Conservation (phyloP, 805 yeast species). For the Kurtzmaniella fragi region DNA sequence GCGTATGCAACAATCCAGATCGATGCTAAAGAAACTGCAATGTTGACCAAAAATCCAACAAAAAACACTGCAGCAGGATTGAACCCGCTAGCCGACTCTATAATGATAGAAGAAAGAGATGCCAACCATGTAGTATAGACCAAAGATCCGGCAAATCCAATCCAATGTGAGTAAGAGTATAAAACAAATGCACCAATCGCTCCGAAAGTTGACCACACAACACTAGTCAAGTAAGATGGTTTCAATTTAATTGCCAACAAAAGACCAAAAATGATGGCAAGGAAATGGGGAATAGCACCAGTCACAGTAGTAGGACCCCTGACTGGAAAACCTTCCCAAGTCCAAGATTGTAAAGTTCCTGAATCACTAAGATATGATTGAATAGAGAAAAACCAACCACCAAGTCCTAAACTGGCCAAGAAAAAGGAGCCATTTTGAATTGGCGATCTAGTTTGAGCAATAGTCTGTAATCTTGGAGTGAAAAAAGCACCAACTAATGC, state of each 20-base stretch:
- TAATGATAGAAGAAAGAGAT: constrained; percentile 54
- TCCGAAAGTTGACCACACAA: constrained; percentile 34
- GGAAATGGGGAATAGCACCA: constrained; percentile 66
- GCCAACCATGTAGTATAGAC: constrained; percentile 56
- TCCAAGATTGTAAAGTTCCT: constrained; percentile 84
- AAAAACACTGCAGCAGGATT: constrained; percentile 52
- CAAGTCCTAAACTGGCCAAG: constrained; percentile 64
- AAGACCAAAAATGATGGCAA: constrained; percentile 53
- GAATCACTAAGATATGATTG: constrained; percentile 79
- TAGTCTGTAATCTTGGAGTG: constrained; percentile 36
- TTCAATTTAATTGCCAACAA: constrained; percentile 19
- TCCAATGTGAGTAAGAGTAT: constrained; percentile 57
- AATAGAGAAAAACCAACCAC: constrained; percentile 65
- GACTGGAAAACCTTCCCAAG: constrained; percentile 95
- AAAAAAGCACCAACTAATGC: constrained; percentile 64
- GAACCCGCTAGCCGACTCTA: constrained; percentile 52
- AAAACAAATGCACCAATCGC: constrained; percentile 47
- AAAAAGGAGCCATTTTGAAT: constrained; percentile 40
- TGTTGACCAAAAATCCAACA: constrained; percentile 43
- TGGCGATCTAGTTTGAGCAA: constrained; percentile 3
- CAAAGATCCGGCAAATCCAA: constrained; percentile 71
- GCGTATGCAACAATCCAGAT: constrained; percentile 99
- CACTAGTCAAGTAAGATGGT: constrained; percentile 17
- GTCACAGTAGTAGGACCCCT: constrained; percentile 84
- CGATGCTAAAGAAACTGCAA: constrained; percentile 66